phyloP scores from a whole-genome alignment of 352 stramenopile genomes.

The Vaucheria bursata region DNA sequence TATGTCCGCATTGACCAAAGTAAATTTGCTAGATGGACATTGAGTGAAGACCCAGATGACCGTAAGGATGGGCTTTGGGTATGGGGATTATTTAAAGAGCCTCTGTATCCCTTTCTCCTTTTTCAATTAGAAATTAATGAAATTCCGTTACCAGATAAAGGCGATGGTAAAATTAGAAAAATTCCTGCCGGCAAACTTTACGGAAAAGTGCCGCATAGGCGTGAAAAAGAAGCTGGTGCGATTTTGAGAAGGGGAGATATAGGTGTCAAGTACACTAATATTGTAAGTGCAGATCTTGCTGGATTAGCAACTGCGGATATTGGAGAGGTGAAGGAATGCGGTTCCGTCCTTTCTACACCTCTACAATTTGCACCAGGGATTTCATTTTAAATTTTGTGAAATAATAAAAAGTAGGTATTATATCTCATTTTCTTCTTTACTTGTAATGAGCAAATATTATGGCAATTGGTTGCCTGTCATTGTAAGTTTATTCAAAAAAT shows the following conservation, averaged over 20 bases:
- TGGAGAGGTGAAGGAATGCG: background rate
- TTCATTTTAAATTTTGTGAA: background rate
- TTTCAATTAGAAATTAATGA: constrained; percentile 3
- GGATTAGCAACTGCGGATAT: background rate
- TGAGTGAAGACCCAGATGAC: constrained; percentile 7
- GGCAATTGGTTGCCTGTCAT: no score
- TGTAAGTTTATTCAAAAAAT: no score
- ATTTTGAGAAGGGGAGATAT: background rate
- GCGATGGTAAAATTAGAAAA: background rate
- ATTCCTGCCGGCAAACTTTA: constrained; percentile 10
- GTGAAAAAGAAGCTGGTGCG: background rate
- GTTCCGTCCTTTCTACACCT: background rate
- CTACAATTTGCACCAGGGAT: background rate
- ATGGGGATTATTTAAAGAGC: background rate
- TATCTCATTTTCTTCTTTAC: no score
- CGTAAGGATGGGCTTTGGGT: background rate
- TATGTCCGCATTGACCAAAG: background rate
- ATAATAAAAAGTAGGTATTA: no score
- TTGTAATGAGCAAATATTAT: no score
- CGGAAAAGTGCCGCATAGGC: background rate
- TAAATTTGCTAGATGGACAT: background rate
- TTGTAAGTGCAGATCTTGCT: background rate
- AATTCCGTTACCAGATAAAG: background rate
- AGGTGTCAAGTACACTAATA: background rate
- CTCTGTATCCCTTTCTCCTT: background rate